Evolutionary conservation across 495 filamentous ascomycete species (phyloP).

Genomic region (Jackrogersella multiformis): DNA sequence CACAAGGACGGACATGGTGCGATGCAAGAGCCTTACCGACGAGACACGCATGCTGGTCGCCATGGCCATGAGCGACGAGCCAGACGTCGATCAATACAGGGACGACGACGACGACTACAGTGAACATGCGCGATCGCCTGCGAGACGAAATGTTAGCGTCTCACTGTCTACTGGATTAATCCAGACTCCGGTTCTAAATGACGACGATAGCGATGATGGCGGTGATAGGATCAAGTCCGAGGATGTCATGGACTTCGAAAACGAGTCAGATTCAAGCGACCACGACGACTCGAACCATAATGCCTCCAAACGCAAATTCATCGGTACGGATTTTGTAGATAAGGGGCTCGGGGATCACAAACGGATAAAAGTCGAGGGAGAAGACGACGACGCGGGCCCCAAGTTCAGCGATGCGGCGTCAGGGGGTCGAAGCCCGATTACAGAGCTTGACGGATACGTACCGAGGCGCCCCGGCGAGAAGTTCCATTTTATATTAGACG

Average conservation of each 20-base stretch:
- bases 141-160: constrained; percentile 19
- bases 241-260: constrained; percentile 37
- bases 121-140: neutral
- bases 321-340: constrained; percentile 49
- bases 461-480: constrained; percentile 17
- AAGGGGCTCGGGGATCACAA: constrained; percentile 49
- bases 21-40: constrained; percentile 80
- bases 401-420: constrained; percentile 46
- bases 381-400: constrained; percentile 39
- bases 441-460: neutral
- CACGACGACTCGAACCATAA: neutral
- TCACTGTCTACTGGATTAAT: constrained; percentile 20
- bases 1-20: constrained; percentile 81
- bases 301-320: constrained; percentile 44
- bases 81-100: constrained; percentile 35
- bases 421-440: constrained; percentile 36
- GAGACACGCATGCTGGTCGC: constrained; percentile 71
- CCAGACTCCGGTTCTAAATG: constrained; percentile 16
- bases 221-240: constrained; percentile 12
- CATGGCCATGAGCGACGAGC: constrained; percentile 64
- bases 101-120: constrained; percentile 19
- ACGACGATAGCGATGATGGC: neutral
- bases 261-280: constrained; percentile 11
- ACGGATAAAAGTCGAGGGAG: constrained; percentile 44
- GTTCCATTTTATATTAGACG: constrained; percentile 45